phyloP scores from a whole-genome alignment of 1,139 yeast genomes.

The Suhomyces guaymorum region DNA sequence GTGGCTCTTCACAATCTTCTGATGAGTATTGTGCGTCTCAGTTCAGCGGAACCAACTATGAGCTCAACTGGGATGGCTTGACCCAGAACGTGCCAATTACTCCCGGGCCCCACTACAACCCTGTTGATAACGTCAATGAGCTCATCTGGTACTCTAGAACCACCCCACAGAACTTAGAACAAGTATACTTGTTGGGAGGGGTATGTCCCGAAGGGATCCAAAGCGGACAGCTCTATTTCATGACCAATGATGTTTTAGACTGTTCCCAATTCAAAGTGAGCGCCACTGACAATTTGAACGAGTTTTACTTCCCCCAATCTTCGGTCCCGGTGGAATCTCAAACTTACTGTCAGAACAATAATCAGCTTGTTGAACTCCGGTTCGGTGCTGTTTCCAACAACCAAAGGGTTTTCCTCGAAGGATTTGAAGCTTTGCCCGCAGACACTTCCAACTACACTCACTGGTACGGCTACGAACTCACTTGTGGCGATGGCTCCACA shows the following conservation, averaged over 20 bases:
- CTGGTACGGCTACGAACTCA: constrained; percentile 15
- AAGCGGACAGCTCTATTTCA: constrained; percentile 16
- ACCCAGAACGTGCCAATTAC: constrained; percentile 13
- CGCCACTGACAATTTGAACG: constrained; percentile 18
- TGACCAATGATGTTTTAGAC: constrained; percentile 18
- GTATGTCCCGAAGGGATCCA: constrained; percentile 19
- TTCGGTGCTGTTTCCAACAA: constrained; percentile 15
- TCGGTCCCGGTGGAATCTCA: constrained; percentile 6
- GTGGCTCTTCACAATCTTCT: constrained; percentile 19
- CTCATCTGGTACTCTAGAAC: constrained; percentile 21
- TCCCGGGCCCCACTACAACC: constrained; percentile 6
- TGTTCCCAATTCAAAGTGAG: constrained; percentile 17
- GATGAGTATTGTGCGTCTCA: constrained; percentile 14
- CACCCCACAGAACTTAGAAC: constrained; percentile 20
- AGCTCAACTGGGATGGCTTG: constrained; percentile 18
- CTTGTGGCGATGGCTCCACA: constrained; percentile 18
- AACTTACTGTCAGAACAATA: constrained; percentile 13
- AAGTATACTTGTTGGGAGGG: constrained; percentile 19
- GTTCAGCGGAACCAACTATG: constrained; percentile 2
- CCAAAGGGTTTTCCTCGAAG: constrained; percentile 19
- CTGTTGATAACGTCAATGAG: constrained; percentile 12
- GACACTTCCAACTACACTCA: constrained; percentile 13
- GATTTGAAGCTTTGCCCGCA: constrained; percentile 17
- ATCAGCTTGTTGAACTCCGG: constrained; percentile 9
- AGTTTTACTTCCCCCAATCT: constrained; percentile 20